Base-by-base conservation (phyloP, 1,139 yeast species). In the Geotrichum citri-aurantii region DNA sequence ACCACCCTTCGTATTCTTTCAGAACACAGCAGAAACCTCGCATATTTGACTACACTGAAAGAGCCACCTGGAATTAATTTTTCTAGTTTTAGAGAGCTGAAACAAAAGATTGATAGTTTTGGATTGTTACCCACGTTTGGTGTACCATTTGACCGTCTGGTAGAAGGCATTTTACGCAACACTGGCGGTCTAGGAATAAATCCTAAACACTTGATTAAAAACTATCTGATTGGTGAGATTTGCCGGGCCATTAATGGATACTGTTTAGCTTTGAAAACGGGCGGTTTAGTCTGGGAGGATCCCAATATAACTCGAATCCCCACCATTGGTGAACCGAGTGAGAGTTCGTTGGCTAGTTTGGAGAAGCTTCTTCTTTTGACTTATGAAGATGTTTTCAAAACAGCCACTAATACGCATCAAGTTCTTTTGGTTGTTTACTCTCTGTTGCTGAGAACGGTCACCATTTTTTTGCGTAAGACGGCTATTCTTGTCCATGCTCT, bases 401-500 rank as follows among this genome's bases (percentile, higher is more conserved):
- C 44, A 17, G 21, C 7, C 14, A 3, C 14, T 37, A 10, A n/a
- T 1, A 37, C 17, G n/a, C 44, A 17, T n/a, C 44, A 37, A n/a
- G 44, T 37, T 17, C n/a, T 11, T 19, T 17, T 44, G 14, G 17
- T 49, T 19, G 65, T 85, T 1, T 83, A 79, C 65, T 75, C 87
- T 0, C 77, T 87, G 81, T 59, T 86, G 47, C 70, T 81, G 17
- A 83, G 83, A 66, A 72, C 84, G 0, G 71, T 79, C 6, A 80
- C 87, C 0, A 89, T 92, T 17, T 88, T 86, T 64, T 74, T 88
- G 63, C 79, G 97, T 64, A 80, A 84, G 64, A 77, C 83, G 4
- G 81, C 89, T 1, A 81, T 90, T 3, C 81, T 81, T 63, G 77
- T 84, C 0, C 79, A 73, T 68, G 82, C 84, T 7, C 17, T 54